These are phyloP conservation scores for Bipolaris victoriae DNA, from an alignment of 2,329 filamentous ascomycete genomes.

Conservation along the genomic window DNA sequence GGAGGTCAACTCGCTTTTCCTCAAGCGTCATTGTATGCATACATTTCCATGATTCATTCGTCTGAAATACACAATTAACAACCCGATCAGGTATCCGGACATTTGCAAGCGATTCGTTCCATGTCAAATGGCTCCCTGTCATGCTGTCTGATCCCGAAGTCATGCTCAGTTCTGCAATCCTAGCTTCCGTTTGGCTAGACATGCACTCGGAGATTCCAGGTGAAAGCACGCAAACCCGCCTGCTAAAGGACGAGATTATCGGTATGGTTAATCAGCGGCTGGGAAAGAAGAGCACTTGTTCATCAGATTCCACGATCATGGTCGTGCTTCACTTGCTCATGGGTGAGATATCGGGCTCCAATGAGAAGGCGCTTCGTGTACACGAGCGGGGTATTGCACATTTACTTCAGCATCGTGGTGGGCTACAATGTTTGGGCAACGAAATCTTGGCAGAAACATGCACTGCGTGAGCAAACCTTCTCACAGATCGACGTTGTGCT, in stretches of 20 bases:
- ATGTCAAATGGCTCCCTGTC: slow-evolving; percentile 35
- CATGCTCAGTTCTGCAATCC: slow-evolving; percentile 32
- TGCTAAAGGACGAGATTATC: slow-evolving; percentile 38
- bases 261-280: slow-evolving; percentile 36
- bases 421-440: slow-evolving; percentile 22
- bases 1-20: slow-evolving; percentile 21
- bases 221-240: slow-evolving; percentile 34
- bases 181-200: slow-evolving; percentile 39
- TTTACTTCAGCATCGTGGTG: slow-evolving; percentile 34
- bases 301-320: slow-evolving; percentile 36
- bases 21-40: slow-evolving; percentile 27
- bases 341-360: slow-evolving; percentile 41
- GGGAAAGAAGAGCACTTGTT: slow-evolving; percentile 7
- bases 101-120: slow-evolving; percentile 30
- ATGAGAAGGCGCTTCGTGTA: slow-evolving; percentile 33
- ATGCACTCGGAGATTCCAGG: slow-evolving; percentile 29
- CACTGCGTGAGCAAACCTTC: slow-evolving; percentile 28
- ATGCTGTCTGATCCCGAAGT: slow-evolving; percentile 36
- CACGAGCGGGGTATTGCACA: slow-evolving; percentile 35
- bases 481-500: slow-evolving; percentile 7
- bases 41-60: background rate
- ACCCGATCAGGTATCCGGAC: slow-evolving; percentile 24
- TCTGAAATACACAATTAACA: background rate
- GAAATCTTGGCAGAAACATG: slow-evolving; percentile 27
- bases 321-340: slow-evolving; percentile 39